Evolutionary conservation across 345 rosid genomes (phyloP), one percentile per base, ranked within the genome.

Genomic region (Acer yangbiense): DNA sequence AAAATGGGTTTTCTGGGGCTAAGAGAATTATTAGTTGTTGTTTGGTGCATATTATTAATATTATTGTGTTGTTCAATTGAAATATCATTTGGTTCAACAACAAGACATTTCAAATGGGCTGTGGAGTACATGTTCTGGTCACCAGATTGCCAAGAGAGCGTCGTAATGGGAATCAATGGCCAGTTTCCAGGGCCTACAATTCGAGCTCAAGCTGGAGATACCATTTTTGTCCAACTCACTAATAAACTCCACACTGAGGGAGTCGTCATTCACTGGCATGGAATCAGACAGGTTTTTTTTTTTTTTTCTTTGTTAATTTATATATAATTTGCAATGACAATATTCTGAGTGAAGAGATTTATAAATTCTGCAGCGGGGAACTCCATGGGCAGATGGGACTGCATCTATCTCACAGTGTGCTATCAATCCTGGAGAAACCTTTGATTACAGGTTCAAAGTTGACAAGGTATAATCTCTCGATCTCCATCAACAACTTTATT

Each of bases 381-480:
- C 97, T 0, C 98, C 98, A 4, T 93, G 98, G 98, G 89, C 94
- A 2, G 98, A 94, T 77, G 98, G 98, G 29, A 89, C 98, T 60
- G 95, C 93, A 3, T 81, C 92, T 76, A 83, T 94, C 76, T 88
- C 98, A 0, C 98, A 93, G 79, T 93, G 98, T 74, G 87, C 86
- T 2, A 86, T 89, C 55, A 86, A 83, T 46, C 98, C 98, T 8
- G 98, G 98, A 62, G 98, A 94, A 66, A 90, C 95, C 14, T 94
- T 87, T 78, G n/a, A 79, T 44, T 93, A 94, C 80, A 86, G 89
- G 23, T 94, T 94, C 87, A 77, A 64, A 32, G 95, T 90, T 18
- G 97, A 94, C 73, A 89, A 76, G 89, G 98, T 89, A 76, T 48
- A 10, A 48, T 0, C 14, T 48, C 16, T 25, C 27, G 27, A 25